These are phyloP conservation scores for Erodium trifolium DNA, from an alignment of 441 rosid genomes.

Conservation along the genomic window DNA sequence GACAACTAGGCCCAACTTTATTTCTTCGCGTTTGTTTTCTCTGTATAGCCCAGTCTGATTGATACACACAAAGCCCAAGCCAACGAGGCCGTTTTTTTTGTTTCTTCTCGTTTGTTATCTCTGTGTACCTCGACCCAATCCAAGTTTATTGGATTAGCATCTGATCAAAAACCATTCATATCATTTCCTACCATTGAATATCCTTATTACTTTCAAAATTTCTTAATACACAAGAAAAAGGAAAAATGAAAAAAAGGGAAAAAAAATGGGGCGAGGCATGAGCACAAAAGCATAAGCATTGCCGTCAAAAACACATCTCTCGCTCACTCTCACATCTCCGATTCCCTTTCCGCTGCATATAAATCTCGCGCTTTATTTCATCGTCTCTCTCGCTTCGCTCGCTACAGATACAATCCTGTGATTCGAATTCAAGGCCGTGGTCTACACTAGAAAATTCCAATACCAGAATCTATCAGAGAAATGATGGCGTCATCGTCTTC, in stretches of 20 bases:
- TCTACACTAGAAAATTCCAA: neutral
- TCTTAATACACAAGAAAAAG: conserved; percentile 7
- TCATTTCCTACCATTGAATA: neutral
- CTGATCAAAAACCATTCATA: neutral
- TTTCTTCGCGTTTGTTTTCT: too few relatives aligned
- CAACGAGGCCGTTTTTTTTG: neutral
- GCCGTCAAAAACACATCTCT: conserved; percentile 9
- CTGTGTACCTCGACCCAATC: neutral
- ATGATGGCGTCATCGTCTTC: conserved; percentile 24
- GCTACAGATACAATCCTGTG: neutral
- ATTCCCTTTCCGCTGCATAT: conserved; percentile 1
- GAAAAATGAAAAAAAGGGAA: neutral
- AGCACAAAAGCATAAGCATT: conserved; percentile 6
- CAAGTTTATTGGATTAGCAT: neutral
- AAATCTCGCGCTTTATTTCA: neutral
- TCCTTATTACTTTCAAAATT: conserved; percentile 1
- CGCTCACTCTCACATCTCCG: neutral
- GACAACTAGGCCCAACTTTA: too few relatives aligned
- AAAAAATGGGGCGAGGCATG: neutral
- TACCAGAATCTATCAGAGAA: neutral
- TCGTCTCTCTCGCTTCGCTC: neutral
- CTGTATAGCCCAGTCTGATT: neutral
- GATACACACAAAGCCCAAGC: neutral
- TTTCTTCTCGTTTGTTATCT: neutral
- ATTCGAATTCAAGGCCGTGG: conserved; percentile 1